These are phyloP conservation scores for Arachis hypogaea DNA, from an alignment of 306 rosid species.

Conservation along the genomic window DNA sequence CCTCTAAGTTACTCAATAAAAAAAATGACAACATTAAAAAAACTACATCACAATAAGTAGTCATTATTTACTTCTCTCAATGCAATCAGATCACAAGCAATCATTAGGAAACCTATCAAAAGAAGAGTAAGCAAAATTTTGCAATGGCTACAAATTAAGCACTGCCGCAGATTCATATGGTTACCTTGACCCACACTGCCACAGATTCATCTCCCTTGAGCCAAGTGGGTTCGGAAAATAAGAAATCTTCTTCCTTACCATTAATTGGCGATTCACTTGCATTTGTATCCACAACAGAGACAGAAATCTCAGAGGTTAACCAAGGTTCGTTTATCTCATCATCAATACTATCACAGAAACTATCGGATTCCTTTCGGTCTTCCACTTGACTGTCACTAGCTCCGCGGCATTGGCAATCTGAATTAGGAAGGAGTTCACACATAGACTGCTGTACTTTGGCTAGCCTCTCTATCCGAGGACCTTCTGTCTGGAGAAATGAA, in stretches of 20 bases:
- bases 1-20: constrained; percentile 2
- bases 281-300: constrained; percentile 46
- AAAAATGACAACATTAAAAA: not conserved
- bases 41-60: not conserved
- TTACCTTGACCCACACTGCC: constrained; percentile 92
- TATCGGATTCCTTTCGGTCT: constrained; percentile 49
- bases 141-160: not conserved
- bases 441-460: constrained; percentile 44
- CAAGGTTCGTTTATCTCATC: constrained; percentile 49
- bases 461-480: constrained; percentile 46
- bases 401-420: constrained; percentile 50
- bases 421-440: constrained; percentile 41
- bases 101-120: constrained; percentile 4
- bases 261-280: constrained; percentile 58
- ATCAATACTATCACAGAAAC: constrained; percentile 53
- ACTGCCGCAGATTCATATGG: not conserved
- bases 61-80: not conserved
- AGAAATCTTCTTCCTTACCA: constrained; percentile 52
- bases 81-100: constrained; percentile 1
- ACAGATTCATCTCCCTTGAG: constrained; percentile 70
- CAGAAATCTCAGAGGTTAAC: constrained; percentile 50
- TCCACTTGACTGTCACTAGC: constrained; percentile 52
- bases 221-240: constrained; percentile 69
- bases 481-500: constrained; percentile 43
- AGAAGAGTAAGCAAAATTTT: constrained; percentile 25